phyloP scores from a whole-genome alignment of 495 filamentous ascomycete genomes.

The Penicillium riverlandense region DNA sequence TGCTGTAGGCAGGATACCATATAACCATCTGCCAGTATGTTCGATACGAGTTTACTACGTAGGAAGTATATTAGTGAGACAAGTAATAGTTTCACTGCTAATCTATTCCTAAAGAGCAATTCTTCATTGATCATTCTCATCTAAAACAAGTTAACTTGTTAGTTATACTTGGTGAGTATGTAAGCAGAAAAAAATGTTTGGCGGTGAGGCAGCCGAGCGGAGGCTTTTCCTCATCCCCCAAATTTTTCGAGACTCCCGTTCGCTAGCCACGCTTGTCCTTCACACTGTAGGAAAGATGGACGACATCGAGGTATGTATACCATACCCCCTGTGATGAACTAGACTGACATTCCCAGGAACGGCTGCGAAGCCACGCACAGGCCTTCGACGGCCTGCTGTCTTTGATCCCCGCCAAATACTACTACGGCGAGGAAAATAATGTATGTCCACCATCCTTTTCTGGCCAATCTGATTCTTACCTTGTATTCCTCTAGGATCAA shows the following conservation, averaged over 20 bases:
- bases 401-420: conserved; percentile 86
- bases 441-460: conserved; percentile 49
- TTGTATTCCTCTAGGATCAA: conserved; percentile 54
- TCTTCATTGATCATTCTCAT: too few species aligned
- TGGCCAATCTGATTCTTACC: conserved; percentile 2
- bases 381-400: conserved; percentile 89
- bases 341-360: conserved; percentile 47
- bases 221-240: conserved; percentile 32
- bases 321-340: background rate
- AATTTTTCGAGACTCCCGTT: conserved; percentile 27
- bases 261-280: background rate
- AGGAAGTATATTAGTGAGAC: too few species aligned
- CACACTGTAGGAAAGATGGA: conserved; percentile 23
- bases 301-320: conserved; percentile 39
- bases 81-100: too few species aligned
- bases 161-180: too few species aligned
- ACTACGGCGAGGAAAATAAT: conserved; percentile 79
- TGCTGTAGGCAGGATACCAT: too few species aligned
- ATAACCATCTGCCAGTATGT: too few species aligned
- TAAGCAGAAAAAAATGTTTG: conserved; percentile 6
- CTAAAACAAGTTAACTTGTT: too few species aligned
- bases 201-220: conserved; percentile 32
- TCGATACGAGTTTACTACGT: too few species aligned
- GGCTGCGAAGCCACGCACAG: conserved; percentile 74
- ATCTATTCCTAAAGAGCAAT: too few species aligned